phyloP scores from a whole-genome alignment of 2,329 filamentous ascomycete genomes.

The Trichophyton rubrum region DNA sequence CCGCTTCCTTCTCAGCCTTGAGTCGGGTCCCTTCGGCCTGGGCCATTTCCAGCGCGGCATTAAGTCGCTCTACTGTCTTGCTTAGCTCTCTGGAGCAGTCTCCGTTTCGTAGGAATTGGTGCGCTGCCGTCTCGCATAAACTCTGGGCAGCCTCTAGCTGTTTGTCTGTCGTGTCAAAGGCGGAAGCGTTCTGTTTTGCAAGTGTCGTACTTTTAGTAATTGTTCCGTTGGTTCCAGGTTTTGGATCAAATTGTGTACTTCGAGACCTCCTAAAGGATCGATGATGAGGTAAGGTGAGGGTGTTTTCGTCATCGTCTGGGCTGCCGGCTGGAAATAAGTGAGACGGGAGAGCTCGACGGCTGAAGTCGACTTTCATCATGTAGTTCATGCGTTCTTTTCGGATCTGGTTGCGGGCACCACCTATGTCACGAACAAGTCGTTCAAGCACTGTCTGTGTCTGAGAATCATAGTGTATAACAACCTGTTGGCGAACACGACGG shows the following conservation, averaged over 20 bases:
- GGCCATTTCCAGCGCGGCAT: conserved; percentile 50
- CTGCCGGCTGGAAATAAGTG: background rate
- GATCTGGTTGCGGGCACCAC: conserved; percentile 66
- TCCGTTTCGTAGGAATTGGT: conserved; percentile 78
- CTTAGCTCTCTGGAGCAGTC: conserved; percentile 67
- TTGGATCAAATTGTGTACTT: background rate
- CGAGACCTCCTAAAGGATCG: conserved; percentile 8
- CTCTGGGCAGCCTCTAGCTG: conserved; percentile 66
- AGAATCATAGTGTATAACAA: conserved; percentile 86
- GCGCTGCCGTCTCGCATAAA: conserved; percentile 74
- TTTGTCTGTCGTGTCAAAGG: conserved; percentile 64
- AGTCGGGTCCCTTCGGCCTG: conserved; percentile 48
- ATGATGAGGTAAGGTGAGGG: conserved; percentile 7
- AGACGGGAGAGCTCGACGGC: conserved; percentile 10
- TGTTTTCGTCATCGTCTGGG: background rate
- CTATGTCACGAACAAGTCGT: conserved; percentile 67
- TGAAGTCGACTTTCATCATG: conserved; percentile 19
- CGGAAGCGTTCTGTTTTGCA: conserved; percentile 36
- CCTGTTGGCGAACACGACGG: conserved; percentile 60
- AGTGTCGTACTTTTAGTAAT: conserved; percentile 2
- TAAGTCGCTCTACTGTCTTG: conserved; percentile 54
- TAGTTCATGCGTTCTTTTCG: conserved; percentile 62
- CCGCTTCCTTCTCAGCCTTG: conserved; percentile 37
- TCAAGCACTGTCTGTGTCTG: conserved; percentile 76
- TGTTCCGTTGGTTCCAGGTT: background rate